Evolutionary conservation across 2,329 filamentous ascomycete species (phyloP).

Genomic region (Fusarium sp.): DNA sequence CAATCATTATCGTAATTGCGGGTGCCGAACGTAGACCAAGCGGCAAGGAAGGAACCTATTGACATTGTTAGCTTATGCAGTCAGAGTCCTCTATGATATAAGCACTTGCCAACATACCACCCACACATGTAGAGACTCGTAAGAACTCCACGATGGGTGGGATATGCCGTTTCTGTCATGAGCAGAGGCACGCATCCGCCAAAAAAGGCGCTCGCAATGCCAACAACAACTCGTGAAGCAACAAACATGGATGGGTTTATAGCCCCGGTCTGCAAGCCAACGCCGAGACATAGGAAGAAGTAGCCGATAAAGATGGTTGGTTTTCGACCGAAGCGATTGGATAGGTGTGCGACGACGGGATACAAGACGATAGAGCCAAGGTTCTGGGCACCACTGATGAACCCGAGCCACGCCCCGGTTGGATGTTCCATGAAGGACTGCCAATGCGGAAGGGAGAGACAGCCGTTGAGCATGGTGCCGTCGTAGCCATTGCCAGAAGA

Average conservation of each 20-base stretch:
- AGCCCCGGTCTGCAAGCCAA: constrained; percentile 12
- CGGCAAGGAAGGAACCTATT: constrained; percentile 19
- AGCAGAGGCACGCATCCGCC: constrained; percentile 15
- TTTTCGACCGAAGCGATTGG: constrained; percentile 3
- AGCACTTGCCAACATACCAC: constrained; percentile 14
- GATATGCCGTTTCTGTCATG: constrained; percentile 25
- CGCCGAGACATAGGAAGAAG: constrained; percentile 2
- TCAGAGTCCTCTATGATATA: not conserved
- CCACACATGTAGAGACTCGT: constrained; percentile 19
- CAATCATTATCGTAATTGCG: constrained; percentile 40
- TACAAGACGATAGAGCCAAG: not conserved
- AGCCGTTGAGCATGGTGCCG: not conserved
- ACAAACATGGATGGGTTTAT: constrained; percentile 15
- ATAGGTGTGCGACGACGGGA: not conserved
- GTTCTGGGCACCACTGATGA: constrained; percentile 6
- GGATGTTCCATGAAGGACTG: constrained; percentile 8
- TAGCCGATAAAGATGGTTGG: not conserved
- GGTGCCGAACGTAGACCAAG: constrained; percentile 26
- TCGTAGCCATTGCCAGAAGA: constrained; percentile 2
- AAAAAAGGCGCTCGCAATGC: constrained; percentile 10
- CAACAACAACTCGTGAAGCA: constrained; percentile 15
- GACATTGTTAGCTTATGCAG: not conserved
- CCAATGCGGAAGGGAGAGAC: constrained; percentile 2
- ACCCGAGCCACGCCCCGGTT: constrained; percentile 5
- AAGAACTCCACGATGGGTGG: constrained; percentile 20